Percentiles rank a stretch among this genome's conserved stretches.
Conservation (phyloP, 2,329 filamentous ascomycete species). For the Pseudocercospora pini-densiflorae region DNA sequence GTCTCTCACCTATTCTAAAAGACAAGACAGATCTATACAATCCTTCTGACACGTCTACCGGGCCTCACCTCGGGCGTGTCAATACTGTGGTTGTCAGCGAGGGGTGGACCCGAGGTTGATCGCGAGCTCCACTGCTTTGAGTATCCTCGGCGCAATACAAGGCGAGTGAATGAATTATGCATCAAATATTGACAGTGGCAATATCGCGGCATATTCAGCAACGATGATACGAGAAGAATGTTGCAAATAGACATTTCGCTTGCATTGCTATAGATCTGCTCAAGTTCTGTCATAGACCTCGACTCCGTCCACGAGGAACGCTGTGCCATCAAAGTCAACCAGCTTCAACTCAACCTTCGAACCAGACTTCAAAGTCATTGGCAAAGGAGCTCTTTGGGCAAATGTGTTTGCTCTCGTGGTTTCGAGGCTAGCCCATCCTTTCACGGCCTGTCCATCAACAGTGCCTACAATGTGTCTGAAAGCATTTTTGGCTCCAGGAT, state of each 20-base stretch:
- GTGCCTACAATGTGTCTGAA: constrained; percentile 30
- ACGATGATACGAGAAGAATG: too few species aligned
- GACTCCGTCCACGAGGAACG: constrained; percentile 30
- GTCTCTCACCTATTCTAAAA: not conserved
- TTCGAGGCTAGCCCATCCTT: constrained; percentile 30
- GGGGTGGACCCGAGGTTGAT: not conserved
- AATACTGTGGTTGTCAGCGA: not conserved
- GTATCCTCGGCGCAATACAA: not conserved
- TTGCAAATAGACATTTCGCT: not conserved
- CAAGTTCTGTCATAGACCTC: constrained; percentile 27
- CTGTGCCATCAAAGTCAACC: constrained; percentile 26
- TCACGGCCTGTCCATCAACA: constrained; percentile 24
- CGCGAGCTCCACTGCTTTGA: not conserved
- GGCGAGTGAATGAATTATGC: not conserved
- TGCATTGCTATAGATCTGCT: not conserved
- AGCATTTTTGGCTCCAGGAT: constrained; percentile 31
- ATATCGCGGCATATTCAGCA: not conserved
- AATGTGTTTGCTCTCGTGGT: constrained; percentile 29
- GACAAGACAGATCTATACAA: not conserved
- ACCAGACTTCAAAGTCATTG: constrained; percentile 25
- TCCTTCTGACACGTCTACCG: not conserved
- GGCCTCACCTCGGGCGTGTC: constrained; percentile 3
- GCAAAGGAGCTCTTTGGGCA: constrained; percentile 30
- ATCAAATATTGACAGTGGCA: not conserved
- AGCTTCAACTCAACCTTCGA: constrained; percentile 29